Conservation (phyloP, 148 eudicot species). For the Mesembryanthemum crystallinum region DNA sequence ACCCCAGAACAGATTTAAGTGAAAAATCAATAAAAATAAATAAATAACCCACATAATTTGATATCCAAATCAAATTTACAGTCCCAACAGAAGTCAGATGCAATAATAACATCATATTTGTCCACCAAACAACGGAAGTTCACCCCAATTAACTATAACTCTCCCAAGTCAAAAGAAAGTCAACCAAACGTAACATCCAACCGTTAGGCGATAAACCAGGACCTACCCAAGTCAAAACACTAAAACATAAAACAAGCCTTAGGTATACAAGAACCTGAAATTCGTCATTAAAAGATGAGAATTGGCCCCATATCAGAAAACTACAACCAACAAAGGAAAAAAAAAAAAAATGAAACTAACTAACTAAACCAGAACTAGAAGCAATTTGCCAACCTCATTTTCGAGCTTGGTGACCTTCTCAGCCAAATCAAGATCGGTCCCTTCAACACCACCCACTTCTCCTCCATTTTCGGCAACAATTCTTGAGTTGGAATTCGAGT, state of each 20-base stretch:
- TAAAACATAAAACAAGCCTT: not conserved
- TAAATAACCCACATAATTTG: not conserved
- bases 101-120: not conserved
- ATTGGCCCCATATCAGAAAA: not conserved
- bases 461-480: constrained; percentile 34
- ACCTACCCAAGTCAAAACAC: constrained; percentile 1
- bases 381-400: constrained; percentile 56
- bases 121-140: not conserved
- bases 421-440: constrained; percentile 34
- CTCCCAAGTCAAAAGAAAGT: constrained; percentile 10
- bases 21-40: not conserved
- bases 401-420: constrained; percentile 55
- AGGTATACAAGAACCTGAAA: no score
- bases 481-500: constrained; percentile 39
- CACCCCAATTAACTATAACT: not conserved
- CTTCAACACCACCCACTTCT: constrained; percentile 37
- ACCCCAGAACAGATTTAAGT: no score
- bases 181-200: constrained; percentile 7
- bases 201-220: not conserved
- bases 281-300: not conserved
- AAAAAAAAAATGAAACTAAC: not conserved
- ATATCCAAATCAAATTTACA: not conserved
- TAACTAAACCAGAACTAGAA: no score
- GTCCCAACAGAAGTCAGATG: not conserved
- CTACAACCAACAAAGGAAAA: not conserved